Evolutionary conservation across 495 filamentous ascomycete genomes (phyloP), one percentile per base, ranked within the genome.

Genomic region (Penicillium verhagenii): DNA sequence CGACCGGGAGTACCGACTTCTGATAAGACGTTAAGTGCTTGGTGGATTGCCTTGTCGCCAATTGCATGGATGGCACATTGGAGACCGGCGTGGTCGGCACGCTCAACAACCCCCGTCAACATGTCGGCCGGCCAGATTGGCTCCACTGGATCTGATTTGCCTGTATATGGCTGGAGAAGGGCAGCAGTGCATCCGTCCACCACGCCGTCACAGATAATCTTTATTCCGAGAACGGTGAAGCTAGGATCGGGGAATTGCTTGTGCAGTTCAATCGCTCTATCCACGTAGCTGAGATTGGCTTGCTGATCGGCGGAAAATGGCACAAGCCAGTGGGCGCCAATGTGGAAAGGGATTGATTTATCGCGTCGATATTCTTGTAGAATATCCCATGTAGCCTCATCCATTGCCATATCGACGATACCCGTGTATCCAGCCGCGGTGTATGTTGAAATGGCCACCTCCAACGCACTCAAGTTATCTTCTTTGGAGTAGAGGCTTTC

Each of bases 351-450:
- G 6, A 82, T 64, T n/a, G 57, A 25, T 2, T 67, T 62, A 31
- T 76, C 63, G 33, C 66, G 60, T 13, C 76, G 74, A 44, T 80
- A 72, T 19, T 67, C 57, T 9, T 79, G 74, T 28, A 88, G 57
- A 25, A 81, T 74, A 14, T 80, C 78, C 84, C 84, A 87, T 20
- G 72, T 72, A 8, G 71, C 72, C 25, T 86, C 78, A 38, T 86
- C 82, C 84, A 87, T 86, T n/a, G 83, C 84, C 83, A 88, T 86
- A 56, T 88, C 85, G 0, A 88, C 73, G 51, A 84, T 49, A 0
- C 85, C 84, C 2, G 85, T 87, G 54, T 85, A 86, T 3, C 84
- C 84, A 4, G 72, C 71, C 0, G 73, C 70, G 28, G 77, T 77
- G 58, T 86, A 86, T 9, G 76, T 72, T 4, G 54, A 39, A 13